A percentile compares a stretch with the other conserved stretches of the same genome.
Evolutionary conservation across 306 rosid species (phyloP).

Genomic region (Sindora glabra): DNA sequence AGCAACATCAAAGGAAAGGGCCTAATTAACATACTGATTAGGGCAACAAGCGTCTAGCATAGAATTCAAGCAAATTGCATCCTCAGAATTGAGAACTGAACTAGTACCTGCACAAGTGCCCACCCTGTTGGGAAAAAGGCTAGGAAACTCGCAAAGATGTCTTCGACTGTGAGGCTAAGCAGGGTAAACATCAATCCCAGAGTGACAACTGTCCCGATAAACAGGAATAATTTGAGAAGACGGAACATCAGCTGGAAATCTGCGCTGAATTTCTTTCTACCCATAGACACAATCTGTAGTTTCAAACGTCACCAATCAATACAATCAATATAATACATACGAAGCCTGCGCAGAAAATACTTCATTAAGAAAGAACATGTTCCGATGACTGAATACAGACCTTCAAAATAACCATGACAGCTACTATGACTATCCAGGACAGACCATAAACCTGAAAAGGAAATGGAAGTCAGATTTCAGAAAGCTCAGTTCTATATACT

Average conservation of each 20-base stretch:
- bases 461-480: conserved; percentile 20
- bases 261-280: conserved; percentile 86
- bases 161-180: conserved; percentile 68
- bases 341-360: conserved; percentile 5
- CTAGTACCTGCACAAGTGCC: conserved; percentile 74
- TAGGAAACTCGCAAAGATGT: conserved; percentile 71
- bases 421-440: conserved; percentile 92
- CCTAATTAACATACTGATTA: neutral
- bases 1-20: neutral
- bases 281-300: conserved; percentile 85
- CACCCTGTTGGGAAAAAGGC: conserved; percentile 94
- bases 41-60: neutral
- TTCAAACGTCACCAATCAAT: conserved; percentile 22
- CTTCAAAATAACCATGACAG: conserved; percentile 78
- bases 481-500: neutral
- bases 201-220: conserved; percentile 53
- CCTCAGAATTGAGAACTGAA: neutral
- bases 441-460: conserved; percentile 74
- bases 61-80: neutral
- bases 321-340: conserved; percentile 6
- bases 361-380: conserved; percentile 1
- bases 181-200: conserved; percentile 53
- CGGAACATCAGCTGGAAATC: conserved; percentile 97
- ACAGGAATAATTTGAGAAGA: conserved; percentile 74
- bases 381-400: conserved; percentile 27